Conservation (phyloP, 805 yeast species). For the Pichia paraexigua region DNA sequence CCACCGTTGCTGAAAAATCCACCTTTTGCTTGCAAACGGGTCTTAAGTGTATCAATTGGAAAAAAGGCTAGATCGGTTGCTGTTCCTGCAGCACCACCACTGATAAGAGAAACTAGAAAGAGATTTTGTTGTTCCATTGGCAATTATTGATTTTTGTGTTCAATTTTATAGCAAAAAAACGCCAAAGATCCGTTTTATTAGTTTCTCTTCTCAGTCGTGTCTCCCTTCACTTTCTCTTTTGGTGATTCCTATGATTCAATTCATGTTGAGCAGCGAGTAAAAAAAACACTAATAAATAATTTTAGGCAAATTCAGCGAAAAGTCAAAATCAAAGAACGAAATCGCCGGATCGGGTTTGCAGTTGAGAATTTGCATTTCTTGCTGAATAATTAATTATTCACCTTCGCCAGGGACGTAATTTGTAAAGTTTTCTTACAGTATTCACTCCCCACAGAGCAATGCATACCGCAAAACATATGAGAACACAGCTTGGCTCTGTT, state of each 20-base stretch:
- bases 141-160: neutral
- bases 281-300: neutral
- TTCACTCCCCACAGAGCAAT: neutral
- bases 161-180: neutral
- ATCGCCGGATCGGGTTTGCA: neutral
- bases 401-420: neutral
- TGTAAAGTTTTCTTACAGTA: neutral
- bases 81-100: constrained; percentile 96
- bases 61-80: constrained; percentile 90
- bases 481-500: neutral
- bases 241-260: neutral
- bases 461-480: neutral
- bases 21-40: constrained; percentile 90
- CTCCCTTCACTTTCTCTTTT: neutral
- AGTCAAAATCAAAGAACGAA: neutral
- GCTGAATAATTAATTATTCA: neutral
- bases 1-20: constrained; percentile 94
- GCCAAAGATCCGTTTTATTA: neutral
- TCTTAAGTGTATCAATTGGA: constrained; percentile 93
- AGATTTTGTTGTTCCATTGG: neutral
- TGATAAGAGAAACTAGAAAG: constrained; percentile 25
- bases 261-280: neutral
- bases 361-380: neutral
- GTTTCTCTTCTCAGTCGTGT: neutral
- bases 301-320: neutral